Percentiles rank a stretch among this genome's conserved stretches.
phyloP scores from a whole-genome alignment of 2,329 filamentous ascomycete species.

The Calonectria naviculata region DNA sequence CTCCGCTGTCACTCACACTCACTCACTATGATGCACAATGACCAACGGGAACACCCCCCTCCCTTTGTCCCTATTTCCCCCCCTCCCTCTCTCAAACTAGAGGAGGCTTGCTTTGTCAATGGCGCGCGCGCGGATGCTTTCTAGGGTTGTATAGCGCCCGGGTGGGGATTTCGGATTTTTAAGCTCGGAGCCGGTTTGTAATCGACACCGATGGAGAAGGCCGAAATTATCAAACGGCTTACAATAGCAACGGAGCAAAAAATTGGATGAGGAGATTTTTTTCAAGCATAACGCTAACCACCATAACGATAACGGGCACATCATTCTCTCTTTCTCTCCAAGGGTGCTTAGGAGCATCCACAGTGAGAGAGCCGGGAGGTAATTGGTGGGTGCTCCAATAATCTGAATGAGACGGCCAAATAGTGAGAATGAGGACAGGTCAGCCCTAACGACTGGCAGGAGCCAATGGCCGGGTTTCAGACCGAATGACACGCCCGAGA shows the following conservation, averaged over 20 bases:
- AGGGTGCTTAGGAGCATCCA: not conserved
- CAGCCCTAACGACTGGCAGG: not conserved
- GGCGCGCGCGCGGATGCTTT: slow-evolving; percentile 13
- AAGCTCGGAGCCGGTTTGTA: slow-evolving; percentile 32
- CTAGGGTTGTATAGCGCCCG: not conserved
- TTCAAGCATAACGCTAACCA: not conserved
- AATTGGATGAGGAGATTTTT: not conserved
- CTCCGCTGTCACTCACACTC: not conserved
- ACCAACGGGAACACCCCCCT: not conserved
- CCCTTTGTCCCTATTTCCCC: not conserved
- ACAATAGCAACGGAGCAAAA: slow-evolving; percentile 30
- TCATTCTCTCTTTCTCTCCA: not conserved
- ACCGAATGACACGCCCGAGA: not conserved
- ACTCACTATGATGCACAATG: not conserved
- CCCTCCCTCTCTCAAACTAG: not conserved
- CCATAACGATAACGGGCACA: slow-evolving; percentile 1
- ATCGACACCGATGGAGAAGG: slow-evolving; percentile 19
- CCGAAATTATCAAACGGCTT: slow-evolving; percentile 34
- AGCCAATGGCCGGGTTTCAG: slow-evolving; percentile 3
- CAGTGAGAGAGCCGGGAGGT: not conserved
- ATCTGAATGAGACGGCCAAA: not conserved
- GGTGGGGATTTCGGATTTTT: slow-evolving; percentile 22
- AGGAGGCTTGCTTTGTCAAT: slow-evolving; percentile 15
- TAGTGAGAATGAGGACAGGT: slow-evolving; percentile 1
- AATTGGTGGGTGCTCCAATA: not conserved